Conservation (phyloP, 371 early-diverging fungal species). For the Umbelopsis sp. region DNA sequence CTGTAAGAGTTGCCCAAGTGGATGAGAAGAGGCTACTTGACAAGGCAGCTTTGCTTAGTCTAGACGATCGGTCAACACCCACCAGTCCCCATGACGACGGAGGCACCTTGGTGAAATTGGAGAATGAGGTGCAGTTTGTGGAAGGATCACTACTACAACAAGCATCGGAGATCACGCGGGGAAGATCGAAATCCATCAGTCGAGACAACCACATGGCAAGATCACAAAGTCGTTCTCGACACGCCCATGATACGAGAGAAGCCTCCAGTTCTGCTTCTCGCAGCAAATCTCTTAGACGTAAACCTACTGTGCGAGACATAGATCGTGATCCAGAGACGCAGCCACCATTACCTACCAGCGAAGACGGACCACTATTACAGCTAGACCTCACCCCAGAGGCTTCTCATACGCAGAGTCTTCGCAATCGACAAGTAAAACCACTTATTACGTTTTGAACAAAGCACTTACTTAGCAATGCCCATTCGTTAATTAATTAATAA, state of each 20-base stretch:
- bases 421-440: conserved; percentile 51
- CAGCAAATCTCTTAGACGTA: conserved; percentile 41
- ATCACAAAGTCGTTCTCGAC: conserved; percentile 31
- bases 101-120: conserved; percentile 44
- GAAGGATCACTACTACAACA: conserved; percentile 48
- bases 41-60: background rate
- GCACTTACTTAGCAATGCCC: background rate
- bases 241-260: conserved; percentile 7
- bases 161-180: conserved; percentile 17
- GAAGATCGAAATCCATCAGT: background rate
- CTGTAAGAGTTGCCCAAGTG: background rate
- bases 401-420: conserved; percentile 40
- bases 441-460: conserved; percentile 20
- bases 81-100: conserved; percentile 17
- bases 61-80: background rate
- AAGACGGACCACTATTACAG: conserved; percentile 35
- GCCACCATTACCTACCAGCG: conserved; percentile 38
- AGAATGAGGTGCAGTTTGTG: conserved; percentile 42
- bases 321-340: conserved; percentile 24
- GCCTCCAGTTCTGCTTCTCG: conserved; percentile 12
- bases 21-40: conserved; percentile 18
- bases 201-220: conserved; percentile 29
- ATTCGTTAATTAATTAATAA: background rate
- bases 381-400: conserved; percentile 43
- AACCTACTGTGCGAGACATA: conserved; percentile 30